Conservation (phyloP, 495 filamentous ascomycete genomes). For the Parmelia sp. region DNA sequence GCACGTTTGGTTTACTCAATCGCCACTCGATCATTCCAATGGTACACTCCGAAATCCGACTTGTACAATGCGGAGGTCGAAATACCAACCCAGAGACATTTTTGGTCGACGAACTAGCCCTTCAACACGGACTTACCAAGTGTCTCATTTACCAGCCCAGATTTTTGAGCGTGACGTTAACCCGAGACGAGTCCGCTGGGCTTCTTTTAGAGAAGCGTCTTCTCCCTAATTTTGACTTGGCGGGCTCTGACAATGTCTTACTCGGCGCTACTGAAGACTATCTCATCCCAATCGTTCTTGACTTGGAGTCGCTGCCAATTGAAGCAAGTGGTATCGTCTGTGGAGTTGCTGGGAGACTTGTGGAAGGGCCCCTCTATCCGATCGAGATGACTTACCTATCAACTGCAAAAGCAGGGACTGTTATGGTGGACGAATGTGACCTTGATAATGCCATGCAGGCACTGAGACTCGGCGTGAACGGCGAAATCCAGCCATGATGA, state of each 20-base stretch:
- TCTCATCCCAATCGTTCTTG: slow-evolving; percentile 83
- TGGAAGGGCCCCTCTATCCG: slow-evolving; percentile 42
- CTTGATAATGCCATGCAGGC: slow-evolving; percentile 64
- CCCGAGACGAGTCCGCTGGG: slow-evolving; percentile 75
- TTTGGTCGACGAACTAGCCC: slow-evolving; percentile 42
- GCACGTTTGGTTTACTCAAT: slow-evolving; percentile 72
- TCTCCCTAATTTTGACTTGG: slow-evolving; percentile 49
- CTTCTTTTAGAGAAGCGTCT: slow-evolving; percentile 73
- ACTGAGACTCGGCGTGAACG: slow-evolving; percentile 33
- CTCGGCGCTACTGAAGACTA: slow-evolving; percentile 74
- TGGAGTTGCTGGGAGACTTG: slow-evolving; percentile 76
- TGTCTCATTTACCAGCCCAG: slow-evolving; percentile 66
- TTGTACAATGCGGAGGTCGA: slow-evolving; percentile 79
- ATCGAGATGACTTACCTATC: slow-evolving; percentile 89
- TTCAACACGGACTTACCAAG: slow-evolving; percentile 61
- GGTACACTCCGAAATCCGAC: slow-evolving; percentile 58
- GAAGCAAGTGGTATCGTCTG: slow-evolving; percentile 93
- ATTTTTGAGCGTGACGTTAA: slow-evolving; percentile 82
- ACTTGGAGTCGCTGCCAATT: slow-evolving; percentile 70
- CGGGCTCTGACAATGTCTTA: slow-evolving; percentile 50
- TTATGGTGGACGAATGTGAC: slow-evolving; percentile 73
- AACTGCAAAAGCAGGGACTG: slow-evolving; percentile 83
- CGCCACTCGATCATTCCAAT: slow-evolving; percentile 66
- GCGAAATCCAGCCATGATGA: slow-evolving; percentile 9
- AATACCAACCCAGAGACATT: slow-evolving; percentile 38